phyloP scores from a whole-genome alignment of 768 basidiomycete genomes.

The Amanita muscaria region DNA sequence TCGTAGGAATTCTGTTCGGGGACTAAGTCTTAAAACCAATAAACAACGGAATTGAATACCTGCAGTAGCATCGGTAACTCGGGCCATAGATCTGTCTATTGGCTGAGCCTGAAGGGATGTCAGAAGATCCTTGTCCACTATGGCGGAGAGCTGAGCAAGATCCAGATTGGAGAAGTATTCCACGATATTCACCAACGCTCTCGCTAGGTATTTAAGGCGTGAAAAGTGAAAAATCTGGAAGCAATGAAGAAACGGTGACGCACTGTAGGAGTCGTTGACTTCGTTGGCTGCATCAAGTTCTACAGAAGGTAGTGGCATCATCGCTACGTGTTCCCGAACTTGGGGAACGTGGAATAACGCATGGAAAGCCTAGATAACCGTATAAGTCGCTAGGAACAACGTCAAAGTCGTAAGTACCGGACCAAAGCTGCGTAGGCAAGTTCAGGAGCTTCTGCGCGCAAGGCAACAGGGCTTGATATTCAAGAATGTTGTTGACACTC shows the following conservation, averaged over 20 bases:
- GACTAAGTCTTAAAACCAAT: no score
- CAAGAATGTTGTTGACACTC: background rate
- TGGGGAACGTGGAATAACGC: constrained; percentile 65
- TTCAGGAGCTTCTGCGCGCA: constrained; percentile 46
- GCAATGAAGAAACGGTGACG: background rate
- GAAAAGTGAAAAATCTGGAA: background rate
- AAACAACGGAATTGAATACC: no score
- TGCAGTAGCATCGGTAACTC: constrained; percentile 22
- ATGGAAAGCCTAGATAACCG: constrained; percentile 34
- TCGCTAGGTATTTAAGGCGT: constrained; percentile 25
- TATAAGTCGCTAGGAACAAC: background rate
- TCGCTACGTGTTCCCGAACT: constrained; percentile 39
- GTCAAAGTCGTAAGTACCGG: constrained; percentile 8
- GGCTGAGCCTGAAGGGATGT: constrained; percentile 35
- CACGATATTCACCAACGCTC: constrained; percentile 45
- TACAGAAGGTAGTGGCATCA: constrained; percentile 22
- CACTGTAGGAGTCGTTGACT: constrained; percentile 22
- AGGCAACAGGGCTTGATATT: constrained; percentile 51
- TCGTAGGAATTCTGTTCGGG: constrained; percentile 3
- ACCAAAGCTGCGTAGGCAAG: constrained; percentile 56
- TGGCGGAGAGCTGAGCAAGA: constrained; percentile 46
- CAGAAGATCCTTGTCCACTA: constrained; percentile 44
- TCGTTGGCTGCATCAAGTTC: constrained; percentile 15
- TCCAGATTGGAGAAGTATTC: constrained; percentile 69
- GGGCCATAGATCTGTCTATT: constrained; percentile 20